Evolutionary conservation across 75 land plant species (phyloP).

Genomic region (Selaginella tamariscina): DNA sequence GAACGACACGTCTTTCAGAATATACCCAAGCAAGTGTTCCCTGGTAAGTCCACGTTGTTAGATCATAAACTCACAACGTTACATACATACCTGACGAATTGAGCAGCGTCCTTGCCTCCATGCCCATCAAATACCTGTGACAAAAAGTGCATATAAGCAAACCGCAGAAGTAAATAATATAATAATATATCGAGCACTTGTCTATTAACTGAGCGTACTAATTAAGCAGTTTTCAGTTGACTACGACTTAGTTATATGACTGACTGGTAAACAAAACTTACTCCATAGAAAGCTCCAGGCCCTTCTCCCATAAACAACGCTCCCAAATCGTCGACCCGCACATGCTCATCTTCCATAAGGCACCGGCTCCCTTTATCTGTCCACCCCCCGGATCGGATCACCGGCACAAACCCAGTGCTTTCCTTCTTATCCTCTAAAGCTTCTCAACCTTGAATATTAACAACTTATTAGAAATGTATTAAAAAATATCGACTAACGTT

Average conservation of each 20-base stretch:
- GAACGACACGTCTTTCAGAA: constrained; percentile 38
- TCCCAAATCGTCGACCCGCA: constrained; percentile 39
- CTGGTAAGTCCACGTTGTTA: no score
- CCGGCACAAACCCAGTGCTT: constrained; percentile 29
- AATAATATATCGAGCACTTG: not conserved
- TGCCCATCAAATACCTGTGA: constrained; percentile 67
- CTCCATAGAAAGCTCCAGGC: constrained; percentile 63
- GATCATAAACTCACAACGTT: no score
- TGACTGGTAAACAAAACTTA: constrained; percentile 25
- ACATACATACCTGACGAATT: no score
- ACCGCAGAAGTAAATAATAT: not conserved
- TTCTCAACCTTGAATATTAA: not conserved
- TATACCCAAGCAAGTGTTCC: constrained; percentile 33
- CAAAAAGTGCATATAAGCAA: not conserved
- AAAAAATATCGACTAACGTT: not conserved
- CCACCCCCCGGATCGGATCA: constrained; percentile 61
- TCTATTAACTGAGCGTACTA: no score
- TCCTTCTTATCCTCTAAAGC: not conserved
- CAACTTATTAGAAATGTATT: not conserved
- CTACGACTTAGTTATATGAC: no score
- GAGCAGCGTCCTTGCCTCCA: constrained; percentile 56
- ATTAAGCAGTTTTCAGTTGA: no score
- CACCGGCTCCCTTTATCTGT: constrained; percentile 43
- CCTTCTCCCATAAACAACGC: constrained; percentile 22
- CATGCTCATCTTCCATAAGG: constrained; percentile 58